phyloP scores from a whole-genome alignment of 2,329 filamentous ascomycete genomes.

The Ophiosphaerella korrae region DNA sequence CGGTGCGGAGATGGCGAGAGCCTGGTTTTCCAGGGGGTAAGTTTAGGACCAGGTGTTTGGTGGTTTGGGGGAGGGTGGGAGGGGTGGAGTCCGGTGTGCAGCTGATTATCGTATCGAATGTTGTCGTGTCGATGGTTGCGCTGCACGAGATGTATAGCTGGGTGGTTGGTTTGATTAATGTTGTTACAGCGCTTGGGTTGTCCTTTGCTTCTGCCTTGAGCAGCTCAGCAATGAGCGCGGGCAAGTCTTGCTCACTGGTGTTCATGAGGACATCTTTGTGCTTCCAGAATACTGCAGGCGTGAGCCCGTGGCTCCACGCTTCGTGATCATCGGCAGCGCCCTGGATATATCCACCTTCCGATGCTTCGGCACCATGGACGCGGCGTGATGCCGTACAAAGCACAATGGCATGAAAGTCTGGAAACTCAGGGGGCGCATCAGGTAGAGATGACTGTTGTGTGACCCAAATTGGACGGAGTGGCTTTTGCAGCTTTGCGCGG shows the following conservation, averaged over 20 bases:
- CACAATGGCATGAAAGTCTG: slow-evolving; percentile 72
- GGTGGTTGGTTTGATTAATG: slow-evolving; percentile 50
- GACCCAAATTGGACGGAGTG: slow-evolving; percentile 79
- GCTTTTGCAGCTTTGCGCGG: slow-evolving; percentile 66
- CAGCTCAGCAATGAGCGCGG: slow-evolving; percentile 55
- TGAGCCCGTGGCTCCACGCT: slow-evolving; percentile 85
- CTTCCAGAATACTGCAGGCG: slow-evolving; percentile 78
- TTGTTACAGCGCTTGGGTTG: slow-evolving; percentile 29
- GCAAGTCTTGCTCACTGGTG: slow-evolving; percentile 69
- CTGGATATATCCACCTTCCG: slow-evolving; percentile 82
- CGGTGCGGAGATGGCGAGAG: slow-evolving; percentile 78
- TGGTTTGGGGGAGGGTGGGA: slow-evolving; percentile 31
- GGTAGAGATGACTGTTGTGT: slow-evolving; percentile 68
- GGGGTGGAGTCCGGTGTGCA: slow-evolving; percentile 49
- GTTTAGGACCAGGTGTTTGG: slow-evolving; percentile 62
- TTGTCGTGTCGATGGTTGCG: slow-evolving; percentile 43
- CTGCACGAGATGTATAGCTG: slow-evolving; percentile 49
- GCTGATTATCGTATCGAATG: slow-evolving; percentile 48
- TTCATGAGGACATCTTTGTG: slow-evolving; percentile 65
- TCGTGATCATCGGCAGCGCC: slow-evolving; percentile 95
- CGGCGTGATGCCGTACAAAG: slow-evolving; percentile 84
- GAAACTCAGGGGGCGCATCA: slow-evolving; percentile 53
- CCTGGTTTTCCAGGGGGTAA: slow-evolving; percentile 77
- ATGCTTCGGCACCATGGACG: slow-evolving; percentile 70
- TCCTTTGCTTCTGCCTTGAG: slow-evolving; percentile 27